Evolutionary conservation across 345 rosid species (phyloP).

Genomic region (Eucalyptus cladocalyx): DNA sequence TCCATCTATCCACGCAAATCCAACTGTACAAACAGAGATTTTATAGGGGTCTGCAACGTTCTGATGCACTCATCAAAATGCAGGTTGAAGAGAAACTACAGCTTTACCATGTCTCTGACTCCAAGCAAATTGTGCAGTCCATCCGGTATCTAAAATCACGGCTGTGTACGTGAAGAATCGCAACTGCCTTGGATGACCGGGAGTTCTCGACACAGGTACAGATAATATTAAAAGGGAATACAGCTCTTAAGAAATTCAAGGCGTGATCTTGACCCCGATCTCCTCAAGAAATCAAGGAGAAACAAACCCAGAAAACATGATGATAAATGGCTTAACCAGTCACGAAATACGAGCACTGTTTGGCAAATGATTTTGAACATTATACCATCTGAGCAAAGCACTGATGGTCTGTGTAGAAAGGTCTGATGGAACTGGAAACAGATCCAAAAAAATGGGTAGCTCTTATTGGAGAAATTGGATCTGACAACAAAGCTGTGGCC

Average conservation of each 20-base stretch:
- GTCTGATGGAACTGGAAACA: neutral
- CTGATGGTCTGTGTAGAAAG: neutral
- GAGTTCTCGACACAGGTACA: neutral
- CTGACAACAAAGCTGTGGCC: neutral
- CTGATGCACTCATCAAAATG: neutral
- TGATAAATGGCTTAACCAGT: neutral
- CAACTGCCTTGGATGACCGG: neutral
- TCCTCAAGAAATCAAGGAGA: neutral
- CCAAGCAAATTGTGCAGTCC: neutral
- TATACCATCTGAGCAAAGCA: neutral
- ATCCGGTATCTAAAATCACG: neutral
- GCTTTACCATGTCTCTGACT: neutral
- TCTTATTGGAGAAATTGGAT: slow-evolving; percentile 12
- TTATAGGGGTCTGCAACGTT: neutral
- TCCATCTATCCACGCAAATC: neutral
- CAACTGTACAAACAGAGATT: neutral
- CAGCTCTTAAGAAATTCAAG: neutral
- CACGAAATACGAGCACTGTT: neutral
- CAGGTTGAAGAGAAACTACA: neutral
- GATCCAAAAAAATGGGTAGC: neutral
- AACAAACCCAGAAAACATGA: neutral
- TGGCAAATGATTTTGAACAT: neutral
- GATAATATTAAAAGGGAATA: neutral
- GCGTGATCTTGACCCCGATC: neutral
- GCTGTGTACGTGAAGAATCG: neutral